Evolutionary conservation across 2,329 filamentous ascomycete genomes (phyloP), one percentile per base, ranked within the genome.

Genomic region (Blumeria graminis): DNA sequence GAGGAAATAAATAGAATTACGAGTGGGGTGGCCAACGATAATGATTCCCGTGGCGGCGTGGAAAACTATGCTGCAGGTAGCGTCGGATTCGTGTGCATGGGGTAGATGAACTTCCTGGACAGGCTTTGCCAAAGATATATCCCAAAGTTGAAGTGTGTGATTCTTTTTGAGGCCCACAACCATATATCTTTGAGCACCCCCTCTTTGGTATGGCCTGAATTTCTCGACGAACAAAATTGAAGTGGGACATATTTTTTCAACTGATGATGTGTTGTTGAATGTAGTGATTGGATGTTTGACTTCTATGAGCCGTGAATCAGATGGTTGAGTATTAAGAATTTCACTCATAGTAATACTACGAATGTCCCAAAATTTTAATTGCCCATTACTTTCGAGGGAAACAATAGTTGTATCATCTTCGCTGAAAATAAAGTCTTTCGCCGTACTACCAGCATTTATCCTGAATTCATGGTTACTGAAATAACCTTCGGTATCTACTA

Each of bases 151-250:
- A 60, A 98, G 79, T 57, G 90, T 93, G 71, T 98, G 92, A 70
- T 98, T 98, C 69, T 98, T 92, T 73, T 96, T 95, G 79, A 96
- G 87, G 64, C 92, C 92, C 60, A 98, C 86, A 67, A 98, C 82
- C 72, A 98, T 83, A 72, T 98, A 98, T 59, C 92, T 81, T 60
- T 95, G 75, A 52, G 93, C 89, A 65, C 85, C 84, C 58, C 85
- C 83, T 71, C 92, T 94, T 71, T 82, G 79, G 70, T 93, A 95
- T 50, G 92, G 88, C 60, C 89, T 85, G 69, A 89, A 81, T 74
- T 96, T 98, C 71, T 98, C 92, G 63, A 98, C 81, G 69, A 98
- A 84, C 68, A 94, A 77, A 58, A 98, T 86, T 28, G 92, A 96
- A 2, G 90, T 96, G 6, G 93, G 90, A 82, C 89, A 95, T 4